phyloP scores from a whole-genome alignment of 768 basidiomycete genomes.

The Rhodotorula paludigena region DNA sequence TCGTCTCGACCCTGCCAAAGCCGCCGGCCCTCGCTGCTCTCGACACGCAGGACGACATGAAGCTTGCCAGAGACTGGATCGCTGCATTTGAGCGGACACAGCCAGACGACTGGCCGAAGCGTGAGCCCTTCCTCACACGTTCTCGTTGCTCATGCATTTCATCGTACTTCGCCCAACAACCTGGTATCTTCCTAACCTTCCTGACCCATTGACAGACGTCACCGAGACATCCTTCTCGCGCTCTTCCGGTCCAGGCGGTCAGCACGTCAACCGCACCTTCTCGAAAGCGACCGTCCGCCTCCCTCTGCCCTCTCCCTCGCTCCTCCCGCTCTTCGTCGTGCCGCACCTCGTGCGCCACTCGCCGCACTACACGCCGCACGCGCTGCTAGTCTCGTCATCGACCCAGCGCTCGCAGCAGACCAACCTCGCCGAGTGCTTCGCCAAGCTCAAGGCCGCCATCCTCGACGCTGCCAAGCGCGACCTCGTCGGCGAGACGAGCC shows the following conservation, averaged over 20 bases:
- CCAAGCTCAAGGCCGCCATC: constrained; percentile 29
- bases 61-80: constrained; percentile 16
- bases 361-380: constrained; percentile 14
- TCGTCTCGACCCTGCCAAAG: neutral
- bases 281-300: constrained; percentile 40
- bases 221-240: constrained; percentile 30
- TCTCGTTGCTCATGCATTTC: too few species aligned
- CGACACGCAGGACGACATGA: constrained; percentile 21
- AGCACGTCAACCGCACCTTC: constrained; percentile 41
- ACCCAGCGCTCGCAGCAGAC: constrained; percentile 26
- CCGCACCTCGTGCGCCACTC: constrained; percentile 16
- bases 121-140: neutral
- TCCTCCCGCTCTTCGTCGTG: constrained; percentile 27
- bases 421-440: constrained; percentile 35
- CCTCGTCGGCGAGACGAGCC: constrained; percentile 34
- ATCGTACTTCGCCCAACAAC: too few species aligned
- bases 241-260: constrained; percentile 40
- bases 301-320: constrained; percentile 17
- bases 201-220: constrained; percentile 5
- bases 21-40: constrained; percentile 12
- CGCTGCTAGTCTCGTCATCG: constrained; percentile 37
- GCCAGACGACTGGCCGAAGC: constrained; percentile 7
- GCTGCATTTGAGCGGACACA: neutral
- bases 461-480: constrained; percentile 25
- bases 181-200: too few species aligned